Percentiles rank a stretch among this genome's conserved stretches.
These are phyloP conservation scores for Wickerhamomyces hampshirensis DNA, from an alignment of 805 yeast species.

Conservation along the genomic window DNA sequence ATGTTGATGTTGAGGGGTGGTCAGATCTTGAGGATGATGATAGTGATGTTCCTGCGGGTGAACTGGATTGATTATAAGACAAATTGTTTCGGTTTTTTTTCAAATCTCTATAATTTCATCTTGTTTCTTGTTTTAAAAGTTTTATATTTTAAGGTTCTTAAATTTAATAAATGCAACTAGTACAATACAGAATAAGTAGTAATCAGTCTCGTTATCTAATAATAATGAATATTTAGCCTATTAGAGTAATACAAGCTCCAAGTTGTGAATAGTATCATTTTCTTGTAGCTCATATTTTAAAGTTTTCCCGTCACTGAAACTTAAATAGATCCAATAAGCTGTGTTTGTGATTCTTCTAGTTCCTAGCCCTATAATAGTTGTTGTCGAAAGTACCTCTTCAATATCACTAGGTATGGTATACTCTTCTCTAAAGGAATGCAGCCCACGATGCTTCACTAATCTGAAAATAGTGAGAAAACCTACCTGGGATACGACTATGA, in stretches of 20 bases:
- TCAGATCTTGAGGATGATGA: conserved; percentile 62
- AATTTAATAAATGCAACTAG: too few relatives aligned
- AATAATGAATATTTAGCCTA: too few relatives aligned
- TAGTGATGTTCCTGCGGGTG: conserved; percentile 17
- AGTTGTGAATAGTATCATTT: not conserved
- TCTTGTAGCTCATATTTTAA: not conserved
- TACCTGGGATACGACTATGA: conserved; percentile 37
- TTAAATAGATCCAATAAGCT: not conserved
- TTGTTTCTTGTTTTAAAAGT: too few relatives aligned
- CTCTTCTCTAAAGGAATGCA: conserved; percentile 40
- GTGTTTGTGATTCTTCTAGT: not conserved
- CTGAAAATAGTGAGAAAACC: conserved; percentile 41
- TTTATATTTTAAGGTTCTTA: too few relatives aligned
- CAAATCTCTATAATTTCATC: too few relatives aligned
- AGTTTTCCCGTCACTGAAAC: not conserved
- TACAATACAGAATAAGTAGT: too few relatives aligned
- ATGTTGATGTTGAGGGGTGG: conserved; percentile 50
- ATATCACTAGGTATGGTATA: too few relatives aligned
- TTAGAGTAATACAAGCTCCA: not conserved
- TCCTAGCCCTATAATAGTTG: not conserved
- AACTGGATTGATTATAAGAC: conserved; percentile 6
- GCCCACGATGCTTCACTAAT: conserved; percentile 36
- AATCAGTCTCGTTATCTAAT: too few relatives aligned
- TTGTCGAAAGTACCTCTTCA: too few relatives aligned
- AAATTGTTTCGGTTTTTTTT: not conserved